phyloP scores from a whole-genome alignment of 2,329 filamentous ascomycete species.

The Balansia obtecta region DNA sequence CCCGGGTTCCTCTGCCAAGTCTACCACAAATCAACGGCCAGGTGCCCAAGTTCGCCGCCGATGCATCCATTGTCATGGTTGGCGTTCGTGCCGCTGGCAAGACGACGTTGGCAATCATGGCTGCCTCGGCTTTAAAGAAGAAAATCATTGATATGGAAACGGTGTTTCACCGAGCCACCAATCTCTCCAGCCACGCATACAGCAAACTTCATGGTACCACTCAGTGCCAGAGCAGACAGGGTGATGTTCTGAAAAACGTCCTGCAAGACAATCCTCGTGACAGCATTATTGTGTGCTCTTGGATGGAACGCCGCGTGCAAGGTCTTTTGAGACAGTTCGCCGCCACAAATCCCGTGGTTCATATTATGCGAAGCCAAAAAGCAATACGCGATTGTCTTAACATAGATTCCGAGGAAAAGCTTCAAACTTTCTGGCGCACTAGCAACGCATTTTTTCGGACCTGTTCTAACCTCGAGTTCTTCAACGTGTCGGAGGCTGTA shows the following conservation, averaged over 20 bases:
- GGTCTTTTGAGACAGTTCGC: conserved; percentile 48
- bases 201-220: conserved; percentile 48
- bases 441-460: conserved; percentile 47
- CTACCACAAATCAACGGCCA: conserved; percentile 15
- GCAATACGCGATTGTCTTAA: conserved; percentile 53
- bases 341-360: conserved; percentile 55
- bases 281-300: conserved; percentile 60
- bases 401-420: conserved; percentile 40
- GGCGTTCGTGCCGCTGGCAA: conserved; percentile 66
- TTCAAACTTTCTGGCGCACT: conserved; percentile 44
- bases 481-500: conserved; percentile 52
- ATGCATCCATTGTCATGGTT: conserved; percentile 61
- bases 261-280: conserved; percentile 45
- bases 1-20: conserved; percentile 14
- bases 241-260: conserved; percentile 46
- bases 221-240: conserved; percentile 52
- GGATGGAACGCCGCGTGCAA: conserved; percentile 53
- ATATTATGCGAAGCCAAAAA: conserved; percentile 51
- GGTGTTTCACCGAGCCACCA: conserved; percentile 52
- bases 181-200: conserved; percentile 48
- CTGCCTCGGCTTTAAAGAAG: conserved; percentile 56
- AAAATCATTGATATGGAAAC: conserved; percentile 58
- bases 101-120: conserved; percentile 63
- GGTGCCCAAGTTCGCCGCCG: conserved; percentile 34
- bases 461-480: conserved; percentile 66